phyloP scores from a whole-genome alignment of 345 rosid genomes.

The Populus alba region DNA sequence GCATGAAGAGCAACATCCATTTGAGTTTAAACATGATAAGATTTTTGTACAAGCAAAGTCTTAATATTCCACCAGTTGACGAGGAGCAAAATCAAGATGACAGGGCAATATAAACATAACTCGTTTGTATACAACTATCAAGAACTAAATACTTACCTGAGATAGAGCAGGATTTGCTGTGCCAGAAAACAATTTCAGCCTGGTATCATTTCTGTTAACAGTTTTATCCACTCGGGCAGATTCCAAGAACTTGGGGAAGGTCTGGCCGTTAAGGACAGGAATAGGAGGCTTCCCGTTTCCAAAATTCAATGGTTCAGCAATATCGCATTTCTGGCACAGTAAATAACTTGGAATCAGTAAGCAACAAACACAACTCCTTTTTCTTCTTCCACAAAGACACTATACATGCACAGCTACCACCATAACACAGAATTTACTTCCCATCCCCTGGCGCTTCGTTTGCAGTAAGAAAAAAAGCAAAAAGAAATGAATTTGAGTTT shows the following conservation, averaged over 20 bases:
- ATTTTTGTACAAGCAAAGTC: not conserved
- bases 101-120: not conserved
- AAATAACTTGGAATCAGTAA: not conserved
- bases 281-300: slow-evolving; percentile 50
- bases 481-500: not conserved
- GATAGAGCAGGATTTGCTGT: slow-evolving; percentile 64
- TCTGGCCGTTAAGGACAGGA: slow-evolving; percentile 51
- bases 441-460: not conserved
- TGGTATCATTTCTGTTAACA: slow-evolving; percentile 28
- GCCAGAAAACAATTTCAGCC: slow-evolving; percentile 63
- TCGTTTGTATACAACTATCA: not conserved
- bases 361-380: not conserved
- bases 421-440: not conserved
- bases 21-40: too few species aligned
- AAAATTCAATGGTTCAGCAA: slow-evolving; percentile 34
- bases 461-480: not conserved
- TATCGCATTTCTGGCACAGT: slow-evolving; percentile 45
- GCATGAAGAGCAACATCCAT: not conserved
- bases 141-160: slow-evolving; percentile 25
- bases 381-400: not conserved
- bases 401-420: not conserved
- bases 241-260: slow-evolving; percentile 59
- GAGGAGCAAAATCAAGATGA: not conserved
- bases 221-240: slow-evolving; percentile 50
- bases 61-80: not conserved